Evolutionary conservation across 1,139 yeast species (phyloP), one percentile per base, ranked within the genome.

Genomic region (Magnusiomyces paraingens): DNA sequence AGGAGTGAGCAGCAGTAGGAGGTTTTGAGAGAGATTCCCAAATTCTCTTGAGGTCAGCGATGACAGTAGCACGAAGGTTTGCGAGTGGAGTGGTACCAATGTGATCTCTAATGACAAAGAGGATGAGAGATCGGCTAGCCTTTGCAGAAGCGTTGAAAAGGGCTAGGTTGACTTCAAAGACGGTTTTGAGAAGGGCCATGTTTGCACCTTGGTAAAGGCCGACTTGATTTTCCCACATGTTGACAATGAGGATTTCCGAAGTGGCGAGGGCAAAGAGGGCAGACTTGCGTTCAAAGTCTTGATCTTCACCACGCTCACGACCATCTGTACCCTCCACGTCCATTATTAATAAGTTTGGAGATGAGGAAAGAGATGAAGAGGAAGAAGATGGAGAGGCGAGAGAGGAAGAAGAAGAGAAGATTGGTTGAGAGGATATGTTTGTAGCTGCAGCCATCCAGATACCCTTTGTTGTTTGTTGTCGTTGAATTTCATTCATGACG

Each of bases 241-340:
- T 93, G 53, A 93, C 85, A 58, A 93, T 90, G 63, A 93, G 76
- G 2, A 91, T 83, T 66, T 93, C 99, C 17, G 95, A 83, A 0
- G 97, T 91, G 6, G 98, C 82, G 58, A 93, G 74, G 0, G 99
- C 98, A 75, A 93, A 93, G 51, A 94, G 73, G 0, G 99, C 98
- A 1, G 97, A 91, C 66, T 93, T 93, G 57, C 99, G 79, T 70
- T 93, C 99, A 70, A 93, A 93, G 69, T 93, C 99, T 69, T 93
- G 98, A 69, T 93, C 99, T 63, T 93, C 99, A 15, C 99, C 99
- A 56, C 98, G 79, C 70, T 93, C 99, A 59, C 97, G 79, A 49
- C 99, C 99, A 71, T 93, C 99, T 1, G 98, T 90, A 48, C 99
- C 99, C 71, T 93, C 99, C 18, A 93, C 98, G 67, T 93, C 99